Conservation (phyloP, 441 rosid species). For the Aquilaria agallochum region DNA sequence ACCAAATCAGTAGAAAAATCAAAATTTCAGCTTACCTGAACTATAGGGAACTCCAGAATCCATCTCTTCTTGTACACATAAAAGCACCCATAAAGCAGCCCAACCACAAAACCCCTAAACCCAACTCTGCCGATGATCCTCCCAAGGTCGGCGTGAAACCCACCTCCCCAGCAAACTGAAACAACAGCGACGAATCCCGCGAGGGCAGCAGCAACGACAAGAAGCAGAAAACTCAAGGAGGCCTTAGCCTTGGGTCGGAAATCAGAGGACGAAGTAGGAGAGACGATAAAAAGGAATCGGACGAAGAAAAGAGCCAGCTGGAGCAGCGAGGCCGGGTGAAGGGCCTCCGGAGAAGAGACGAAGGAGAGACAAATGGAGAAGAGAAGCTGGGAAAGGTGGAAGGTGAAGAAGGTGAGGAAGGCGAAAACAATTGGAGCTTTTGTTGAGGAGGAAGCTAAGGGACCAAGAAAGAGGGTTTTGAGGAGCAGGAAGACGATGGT, state of each 20-base stretch:
- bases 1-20: background rate
- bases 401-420: conserved; percentile 31
- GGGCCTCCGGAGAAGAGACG: conserved; percentile 44
- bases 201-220: conserved; percentile 37
- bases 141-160: conserved; percentile 11
- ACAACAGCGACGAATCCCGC: conserved; percentile 50
- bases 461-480: conserved; percentile 29
- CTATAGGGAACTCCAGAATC: conserved; percentile 77
- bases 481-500: conserved; percentile 43
- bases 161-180: conserved; percentile 34
- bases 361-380: conserved; percentile 50
- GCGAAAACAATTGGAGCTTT: conserved; percentile 16
- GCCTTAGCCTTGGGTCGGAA: conserved; percentile 49
- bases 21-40: conserved; percentile 50
- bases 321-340: conserved; percentile 35
- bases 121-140: conserved; percentile 35
- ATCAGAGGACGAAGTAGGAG: conserved; percentile 28
- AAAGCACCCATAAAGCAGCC: conserved; percentile 50
- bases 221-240: conserved; percentile 36
- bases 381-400: conserved; percentile 42
- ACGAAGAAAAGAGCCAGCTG: conserved; percentile 36
- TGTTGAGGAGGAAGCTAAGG: conserved; percentile 9
- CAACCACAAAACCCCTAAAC: conserved; percentile 61
- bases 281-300: conserved; percentile 9
- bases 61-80: conserved; percentile 54